Percentiles rank a stretch among this genome's conserved stretches.
These are phyloP conservation scores for Geotrichum fermentans DNA, from an alignment of 1,139 yeast species.

Conservation along the genomic window DNA sequence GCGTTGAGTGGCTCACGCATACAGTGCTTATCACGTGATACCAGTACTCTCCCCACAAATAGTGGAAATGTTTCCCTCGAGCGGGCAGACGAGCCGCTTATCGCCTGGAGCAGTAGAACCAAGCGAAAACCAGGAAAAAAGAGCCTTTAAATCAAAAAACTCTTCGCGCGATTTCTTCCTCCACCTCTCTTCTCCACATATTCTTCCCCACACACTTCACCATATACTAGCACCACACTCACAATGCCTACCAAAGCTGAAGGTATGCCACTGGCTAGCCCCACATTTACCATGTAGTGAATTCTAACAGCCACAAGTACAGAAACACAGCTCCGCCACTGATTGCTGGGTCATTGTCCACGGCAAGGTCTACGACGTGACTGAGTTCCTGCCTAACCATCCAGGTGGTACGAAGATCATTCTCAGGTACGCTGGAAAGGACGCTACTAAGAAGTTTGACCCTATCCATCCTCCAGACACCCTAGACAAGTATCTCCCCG, in stretches of 20 bases:
- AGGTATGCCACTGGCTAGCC: not conserved
- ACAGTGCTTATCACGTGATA: no score
- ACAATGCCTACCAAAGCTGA: not conserved
- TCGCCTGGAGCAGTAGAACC: no score
- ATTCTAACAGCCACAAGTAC: no score
- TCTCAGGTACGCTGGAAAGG: constrained; percentile 77
- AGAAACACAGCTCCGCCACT: constrained; percentile 54
- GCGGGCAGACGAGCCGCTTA: no score
- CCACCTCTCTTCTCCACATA: no score
- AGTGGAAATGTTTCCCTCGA: no score
- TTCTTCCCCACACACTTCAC: not conserved
- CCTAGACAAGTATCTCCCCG: constrained; percentile 49
- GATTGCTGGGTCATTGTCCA: constrained; percentile 89
- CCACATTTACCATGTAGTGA: not conserved
- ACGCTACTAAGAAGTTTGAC: constrained; percentile 80
- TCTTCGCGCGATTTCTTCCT: no score
- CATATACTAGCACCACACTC: not conserved
- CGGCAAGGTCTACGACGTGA: constrained; percentile 77
- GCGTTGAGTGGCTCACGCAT: no score
- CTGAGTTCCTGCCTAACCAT: constrained; percentile 71
- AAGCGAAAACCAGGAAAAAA: no score
- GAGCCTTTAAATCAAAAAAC: no score
- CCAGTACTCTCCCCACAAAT: no score
- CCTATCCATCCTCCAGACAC: constrained; percentile 86
- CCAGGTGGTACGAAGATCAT: constrained; percentile 86